Base-by-base conservation (phyloP, 768 basidiomycete species). In the Boletus vermiculosoides region DNA sequence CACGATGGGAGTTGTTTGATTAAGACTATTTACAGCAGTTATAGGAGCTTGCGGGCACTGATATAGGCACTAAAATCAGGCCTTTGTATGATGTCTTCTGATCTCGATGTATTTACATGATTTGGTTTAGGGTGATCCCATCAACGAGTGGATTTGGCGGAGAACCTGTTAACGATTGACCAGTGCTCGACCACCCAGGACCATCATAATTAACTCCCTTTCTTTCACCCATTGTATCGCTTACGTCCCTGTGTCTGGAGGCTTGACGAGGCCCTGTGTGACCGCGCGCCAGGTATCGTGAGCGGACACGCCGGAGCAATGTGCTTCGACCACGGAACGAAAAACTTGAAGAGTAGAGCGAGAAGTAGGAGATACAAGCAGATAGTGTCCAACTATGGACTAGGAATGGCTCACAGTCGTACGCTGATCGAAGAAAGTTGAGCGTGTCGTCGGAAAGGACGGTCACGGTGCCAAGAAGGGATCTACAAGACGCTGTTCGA, bases 181-280 rank as follows among this genome's bases (percentile, higher is more conserved):
- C n/a, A n/a, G n/a, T n/a, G n/a, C n/a, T n/a, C n/a, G n/a, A n/a
- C n/a, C n/a, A n/a, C n/a, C n/a, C n/a, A n/a, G n/a, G n/a, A n/a
- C n/a, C n/a, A n/a, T n/a, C n/a, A n/a, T n/a, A n/a, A n/a, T n/a
- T n/a, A n/a, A n/a, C n/a, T n/a, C n/a, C n/a, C n/a, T n/a, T n/a
- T n/a, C n/a, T n/a, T n/a, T n/a, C n/a, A n/a, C n/a, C n/a, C n/a
- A n/a, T n/a, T n/a, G 57, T 66, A 92, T 93, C 12, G 80, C 78
- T 52, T 84, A 81, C 10, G 89, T 92, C 20, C 92, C 94, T 2
- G 85, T 85, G 64, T 94, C 96, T 1, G 95, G 93, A 7, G 92
- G 88, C 71, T 92, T 95, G 60, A 96, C 79, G 55, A 77, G 77
- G 4, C 92, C 92, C 55, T 81, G 87, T 5, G 87, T 92, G 36